phyloP scores from a whole-genome alignment of 2,329 filamentous ascomycete species.

The Coniochaeta sp. region DNA sequence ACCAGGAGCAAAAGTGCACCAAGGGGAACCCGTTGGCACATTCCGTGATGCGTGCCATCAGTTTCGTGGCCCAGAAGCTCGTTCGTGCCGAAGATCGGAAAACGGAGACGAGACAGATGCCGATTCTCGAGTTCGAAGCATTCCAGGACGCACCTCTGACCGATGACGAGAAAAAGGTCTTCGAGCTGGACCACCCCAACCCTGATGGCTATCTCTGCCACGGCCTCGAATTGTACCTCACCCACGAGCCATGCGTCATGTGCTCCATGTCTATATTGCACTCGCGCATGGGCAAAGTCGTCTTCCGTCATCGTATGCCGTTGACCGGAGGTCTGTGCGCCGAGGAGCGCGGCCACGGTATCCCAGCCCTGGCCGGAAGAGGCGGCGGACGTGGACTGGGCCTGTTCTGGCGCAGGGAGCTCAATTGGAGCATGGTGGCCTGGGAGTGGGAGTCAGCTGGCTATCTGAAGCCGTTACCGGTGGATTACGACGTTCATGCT shows the following conservation, averaged over 20 bases:
- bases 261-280: conserved; percentile 96
- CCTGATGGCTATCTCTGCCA: conserved; percentile 89
- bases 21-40: conserved; percentile 72
- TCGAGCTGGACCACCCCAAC: conserved; percentile 55
- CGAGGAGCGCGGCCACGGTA: conserved; percentile 53
- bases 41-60: conserved; percentile 69
- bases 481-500: conserved; percentile 43
- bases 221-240: conserved; percentile 86
- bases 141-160: conserved; percentile 64
- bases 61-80: conserved; percentile 68
- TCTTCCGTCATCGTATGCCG: conserved; percentile 74
- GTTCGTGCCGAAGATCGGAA: conserved; percentile 45
- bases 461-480: conserved; percentile 24
- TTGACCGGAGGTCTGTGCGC: conserved; percentile 76
- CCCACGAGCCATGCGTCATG: conserved; percentile 93
- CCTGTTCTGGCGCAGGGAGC: conserved; percentile 64
- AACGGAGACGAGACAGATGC: conserved; percentile 15
- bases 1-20: conserved; percentile 37
- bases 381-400: conserved; percentile 54
- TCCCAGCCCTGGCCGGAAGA: conserved; percentile 26
- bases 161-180: conserved; percentile 56
- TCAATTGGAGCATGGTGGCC: conserved; percentile 79
- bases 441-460: conserved; percentile 63
- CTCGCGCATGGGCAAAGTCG: conserved; percentile 79
- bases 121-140: conserved; percentile 48